Base-by-base conservation (phyloP, 352 stramenopile species). In the Globisporangium paroecandrum region DNA sequence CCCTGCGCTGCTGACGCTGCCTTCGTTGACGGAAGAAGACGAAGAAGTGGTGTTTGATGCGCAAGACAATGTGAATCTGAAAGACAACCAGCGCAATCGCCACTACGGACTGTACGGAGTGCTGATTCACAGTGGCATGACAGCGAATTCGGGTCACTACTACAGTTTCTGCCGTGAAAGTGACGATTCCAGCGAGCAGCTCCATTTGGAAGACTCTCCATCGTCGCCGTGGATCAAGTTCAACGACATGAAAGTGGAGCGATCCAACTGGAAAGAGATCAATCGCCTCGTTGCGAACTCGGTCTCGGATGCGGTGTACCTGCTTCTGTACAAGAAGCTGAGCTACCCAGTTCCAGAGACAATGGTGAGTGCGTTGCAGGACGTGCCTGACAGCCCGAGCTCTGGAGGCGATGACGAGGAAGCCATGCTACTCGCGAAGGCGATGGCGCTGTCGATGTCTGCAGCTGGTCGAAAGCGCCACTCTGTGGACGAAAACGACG, bases 191-290 rank as follows among this genome's bases (percentile, higher is more conserved):
- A 81, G 78, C n/a, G 69, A 78, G 18, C 75, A 96, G 47, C 65
- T 97, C 38, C 85, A 96, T 60, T 58, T 93, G 4, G 78, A 94
- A 46, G 90, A 97, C 67, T 87, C 89, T 4, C 57, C 81, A 15
- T 58, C 81, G n/a, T 82, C 87, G 15, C 90, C 91, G 9, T 97
- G 91, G 91, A 91, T 96, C 62, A 96, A 97, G 55, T 97, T 97
- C 29, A 97, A 97, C 66, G 91, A 97, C 73, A 89, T 71, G 46
- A 91, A 89, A 55, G 83, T 97, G 9, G 77, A 91, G 62, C 70
- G 74, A 7, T 94, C 90, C 1, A 89, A 69, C 63, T 97, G 89
- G 90, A 75, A 74, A 22, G 90, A 96, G 56, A 93, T 97, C 59
- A 90, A 91, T 53, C 69, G 73, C n/a, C 67, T 82, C 0, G 82